Percentiles rank a stretch among this genome's conserved stretches.
These are phyloP conservation scores for Leptoxyphium fumago DNA, from an alignment of 2,329 filamentous ascomycete species.

Conservation along the genomic window DNA sequence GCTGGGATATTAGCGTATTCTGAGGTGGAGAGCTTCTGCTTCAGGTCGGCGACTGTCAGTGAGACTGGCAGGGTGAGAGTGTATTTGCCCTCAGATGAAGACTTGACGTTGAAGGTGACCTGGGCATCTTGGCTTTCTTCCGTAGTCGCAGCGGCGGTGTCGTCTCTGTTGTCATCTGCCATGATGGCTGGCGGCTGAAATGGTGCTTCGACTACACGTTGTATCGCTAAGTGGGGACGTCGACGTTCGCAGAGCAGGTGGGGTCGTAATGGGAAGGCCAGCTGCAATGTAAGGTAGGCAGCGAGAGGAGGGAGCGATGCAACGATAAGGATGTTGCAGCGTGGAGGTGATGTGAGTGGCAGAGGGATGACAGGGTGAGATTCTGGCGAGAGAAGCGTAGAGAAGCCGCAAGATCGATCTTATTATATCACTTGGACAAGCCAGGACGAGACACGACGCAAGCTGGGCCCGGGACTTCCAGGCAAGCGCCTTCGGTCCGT, in stretches of 20 bases:
- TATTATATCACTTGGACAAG: too few relatives aligned
- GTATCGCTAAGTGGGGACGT: too few relatives aligned
- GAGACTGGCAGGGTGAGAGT: conserved; percentile 64
- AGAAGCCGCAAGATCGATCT: background rate
- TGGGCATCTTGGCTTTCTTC: conserved; percentile 47
- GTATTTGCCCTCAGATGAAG: conserved; percentile 79
- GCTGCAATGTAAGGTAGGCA: too few relatives aligned
- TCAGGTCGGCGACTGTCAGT: conserved; percentile 71
- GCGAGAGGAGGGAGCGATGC: too few relatives aligned
- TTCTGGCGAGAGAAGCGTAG: background rate
- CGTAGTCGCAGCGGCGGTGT: conserved; percentile 35
- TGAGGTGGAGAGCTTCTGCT: conserved; percentile 66
- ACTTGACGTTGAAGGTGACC: conserved; percentile 93
- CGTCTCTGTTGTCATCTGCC: conserved; percentile 37
- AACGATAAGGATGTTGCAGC: too few relatives aligned
- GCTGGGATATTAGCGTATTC: conserved; percentile 78
- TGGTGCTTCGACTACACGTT: too few relatives aligned
- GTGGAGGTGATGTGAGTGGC: too few relatives aligned
- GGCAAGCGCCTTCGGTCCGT: too few relatives aligned
- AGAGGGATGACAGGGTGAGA: background rate
- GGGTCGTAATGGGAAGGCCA: too few relatives aligned
- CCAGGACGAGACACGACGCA: too few relatives aligned
- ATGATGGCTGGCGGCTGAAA: conserved; percentile 26
- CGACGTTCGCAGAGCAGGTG: too few relatives aligned
- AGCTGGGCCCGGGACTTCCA: too few relatives aligned